Base-by-base conservation (phyloP, 768 basidiomycete genomes). In the Baorangia bicolor region DNA sequence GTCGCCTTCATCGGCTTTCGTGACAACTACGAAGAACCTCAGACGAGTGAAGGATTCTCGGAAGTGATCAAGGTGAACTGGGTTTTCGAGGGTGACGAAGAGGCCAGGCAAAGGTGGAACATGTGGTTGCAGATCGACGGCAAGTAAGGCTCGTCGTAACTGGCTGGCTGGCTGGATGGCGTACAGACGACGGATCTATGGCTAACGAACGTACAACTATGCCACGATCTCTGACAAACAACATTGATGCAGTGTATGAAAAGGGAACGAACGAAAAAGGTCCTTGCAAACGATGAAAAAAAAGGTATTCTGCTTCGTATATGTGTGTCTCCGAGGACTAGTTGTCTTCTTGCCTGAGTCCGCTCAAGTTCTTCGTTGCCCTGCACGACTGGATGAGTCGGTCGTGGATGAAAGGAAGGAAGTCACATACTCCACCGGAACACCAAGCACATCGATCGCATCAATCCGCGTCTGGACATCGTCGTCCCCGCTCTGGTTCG, bases 121-220 rank as follows among this genome's bases (percentile, higher is more conserved):
- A 89, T 88, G 85, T 94, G 92, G 91, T 77, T 92, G 64, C 88
- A 92, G 64, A 79, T 91, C 25, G 84, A 87, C 59, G 86, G 87
- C 33, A 86, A 86, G 70, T 88, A 60, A 75, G 41, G 18, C 45
- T 34, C 39, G 30, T 42, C 40, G 18, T 13, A 18, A 30, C 13
- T 39, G 27, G 45, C 5, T 20, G 25, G 39, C 1, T 40, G 27
- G 39, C 42, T 35, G 34, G n/a, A 44, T 18, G 44, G 30, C 16
- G 21, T 47, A 48, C 41, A 44, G 38, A 49, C 37, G 49, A 41
- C 11, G 39, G 47, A 58, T 53, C 51, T 58, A 56, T 45, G 28
- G 18, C 25, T 23, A 59, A 47, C 34, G 30, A 39, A 41, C 8
- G 37, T 63, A 39, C 33, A 27, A 45, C 14, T 37, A 34, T 37